A percentile compares a stretch with the other conserved stretches of the same genome.
These are phyloP conservation scores for Melampsora larici-populina DNA, from an alignment of 1,284 basidiomycete genomes.

Conservation along the genomic window DNA sequence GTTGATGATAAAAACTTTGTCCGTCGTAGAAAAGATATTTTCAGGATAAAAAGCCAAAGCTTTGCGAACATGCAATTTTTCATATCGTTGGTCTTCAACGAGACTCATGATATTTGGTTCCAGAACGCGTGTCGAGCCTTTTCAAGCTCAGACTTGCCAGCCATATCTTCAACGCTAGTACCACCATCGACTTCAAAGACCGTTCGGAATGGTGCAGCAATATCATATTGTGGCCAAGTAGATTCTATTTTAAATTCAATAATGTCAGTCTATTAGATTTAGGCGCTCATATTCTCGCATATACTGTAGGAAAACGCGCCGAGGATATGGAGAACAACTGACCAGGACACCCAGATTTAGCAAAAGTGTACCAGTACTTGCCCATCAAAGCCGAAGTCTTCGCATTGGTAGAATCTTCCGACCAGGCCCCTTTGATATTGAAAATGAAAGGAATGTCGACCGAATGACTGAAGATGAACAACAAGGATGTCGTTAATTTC, in stretches of 20 bases:
- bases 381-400: conserved; percentile 32
- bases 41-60: too few species aligned
- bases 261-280: neutral
- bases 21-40: too few species aligned
- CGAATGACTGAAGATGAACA: conserved; percentile 8
- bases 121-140: conserved; percentile 20
- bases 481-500: neutral
- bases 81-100: too few species aligned
- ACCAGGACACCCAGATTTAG: conserved; percentile 31
- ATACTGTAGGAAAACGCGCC: neutral
- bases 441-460: conserved; percentile 30
- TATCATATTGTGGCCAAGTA: conserved; percentile 23
- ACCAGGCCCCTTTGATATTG: conserved; percentile 29
- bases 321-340: neutral
- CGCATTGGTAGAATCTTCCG: conserved; percentile 18
- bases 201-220: conserved; percentile 3
- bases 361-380: conserved; percentile 20
- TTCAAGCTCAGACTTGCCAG: conserved; percentile 1
- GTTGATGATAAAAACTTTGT: too few species aligned
- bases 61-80: too few species aligned
- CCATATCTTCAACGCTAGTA: neutral
- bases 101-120: neutral
- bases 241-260: neutral
- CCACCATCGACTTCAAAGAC: conserved; percentile 19
- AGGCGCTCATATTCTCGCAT: too few species aligned